Conservation (phyloP, 495 filamentous ascomycete species). For the Cercophora sp. region DNA sequence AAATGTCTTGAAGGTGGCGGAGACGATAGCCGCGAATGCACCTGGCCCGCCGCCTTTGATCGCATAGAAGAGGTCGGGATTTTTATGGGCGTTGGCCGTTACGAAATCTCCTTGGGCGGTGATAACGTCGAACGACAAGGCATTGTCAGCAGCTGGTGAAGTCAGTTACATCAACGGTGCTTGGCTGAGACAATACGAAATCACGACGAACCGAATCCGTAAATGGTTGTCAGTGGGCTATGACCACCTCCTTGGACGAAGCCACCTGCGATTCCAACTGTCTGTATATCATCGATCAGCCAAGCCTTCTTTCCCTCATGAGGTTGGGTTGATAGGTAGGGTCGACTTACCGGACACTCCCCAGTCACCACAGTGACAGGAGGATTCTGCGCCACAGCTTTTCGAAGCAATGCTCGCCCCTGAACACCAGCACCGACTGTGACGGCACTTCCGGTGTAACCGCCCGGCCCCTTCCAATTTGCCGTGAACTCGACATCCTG, state of each 20-base stretch:
- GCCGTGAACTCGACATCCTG: constrained; percentile 38
- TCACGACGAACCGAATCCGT: constrained; percentile 40
- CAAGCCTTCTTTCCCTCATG: neutral
- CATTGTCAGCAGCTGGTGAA: constrained; percentile 38
- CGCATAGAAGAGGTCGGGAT: constrained; percentile 52
- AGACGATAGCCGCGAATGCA: constrained; percentile 50
- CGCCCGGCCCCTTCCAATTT: constrained; percentile 31
- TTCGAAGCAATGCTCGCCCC: constrained; percentile 40
- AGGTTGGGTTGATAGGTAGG: no score
- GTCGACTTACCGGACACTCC: constrained; percentile 25
- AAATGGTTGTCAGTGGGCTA: constrained; percentile 42
- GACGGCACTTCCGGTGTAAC: constrained; percentile 27
- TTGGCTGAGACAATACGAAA: neutral
- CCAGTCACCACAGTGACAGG: constrained; percentile 38
- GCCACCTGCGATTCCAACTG: constrained; percentile 42
- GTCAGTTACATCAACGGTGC: neutral
- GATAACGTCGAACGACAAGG: constrained; percentile 49
- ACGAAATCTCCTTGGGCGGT: constrained; percentile 44
- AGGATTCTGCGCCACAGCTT: constrained; percentile 21
- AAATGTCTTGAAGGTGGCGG: constrained; percentile 39
- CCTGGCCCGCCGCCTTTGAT: constrained; percentile 47
- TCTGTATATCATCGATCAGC: constrained; percentile 2
- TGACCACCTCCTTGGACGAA: constrained; percentile 59
- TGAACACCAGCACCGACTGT: constrained; percentile 52
- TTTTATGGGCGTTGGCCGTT: constrained; percentile 29